Base-by-base conservation (phyloP, 116 monocot species). In the Phalaenopsis hybrid region DNA sequence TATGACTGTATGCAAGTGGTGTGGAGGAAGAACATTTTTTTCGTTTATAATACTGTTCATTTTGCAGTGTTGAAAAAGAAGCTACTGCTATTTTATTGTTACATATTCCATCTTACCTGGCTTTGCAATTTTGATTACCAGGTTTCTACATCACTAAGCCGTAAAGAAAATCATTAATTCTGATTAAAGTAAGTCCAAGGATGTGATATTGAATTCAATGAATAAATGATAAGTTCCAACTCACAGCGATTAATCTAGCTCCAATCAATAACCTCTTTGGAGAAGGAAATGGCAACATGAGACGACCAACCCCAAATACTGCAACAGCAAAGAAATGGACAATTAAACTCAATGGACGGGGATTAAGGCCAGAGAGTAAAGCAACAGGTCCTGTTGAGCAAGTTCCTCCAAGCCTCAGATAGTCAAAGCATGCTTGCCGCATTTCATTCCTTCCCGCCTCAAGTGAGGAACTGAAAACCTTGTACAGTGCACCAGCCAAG, bases 311-410 rank as follows among this genome's bases (percentile, higher is more conserved):
- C 20, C 91, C 89, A 82, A 87, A 89, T 31, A 89, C 85, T n/a
- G 87, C 89, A 49, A 89, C 89, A 33, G 89, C 91, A 82, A 91
- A 89, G 83, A 91, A 89, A 61, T 91, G 91, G 23, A 76, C 81
- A 73, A 91, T 84, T 59, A 91, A 82, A 69, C 83, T 87, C 79
- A 86, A 44, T 5, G 91, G 91, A 4, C 89, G 81, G 41, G 89
- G 85, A 67, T 85, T 89, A 17, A 89, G 89, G 57, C 91, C 89
- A 74, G 87, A 87, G 50, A 91, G 74, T 45, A 91, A 80, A 79
- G 89, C 76, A 10, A 89, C 77, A 13, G 87, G 87, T 4, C 87
- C 85, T 34, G 43, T 77, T 10, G 89, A 85, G 75, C 58, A 91
- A 8, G 85, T 85, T 44, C 91, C 86, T 48, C 91, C 91, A 72